phyloP scores from a whole-genome alignment of 352 stramenopile genomes.

The Pythium aquatile region DNA sequence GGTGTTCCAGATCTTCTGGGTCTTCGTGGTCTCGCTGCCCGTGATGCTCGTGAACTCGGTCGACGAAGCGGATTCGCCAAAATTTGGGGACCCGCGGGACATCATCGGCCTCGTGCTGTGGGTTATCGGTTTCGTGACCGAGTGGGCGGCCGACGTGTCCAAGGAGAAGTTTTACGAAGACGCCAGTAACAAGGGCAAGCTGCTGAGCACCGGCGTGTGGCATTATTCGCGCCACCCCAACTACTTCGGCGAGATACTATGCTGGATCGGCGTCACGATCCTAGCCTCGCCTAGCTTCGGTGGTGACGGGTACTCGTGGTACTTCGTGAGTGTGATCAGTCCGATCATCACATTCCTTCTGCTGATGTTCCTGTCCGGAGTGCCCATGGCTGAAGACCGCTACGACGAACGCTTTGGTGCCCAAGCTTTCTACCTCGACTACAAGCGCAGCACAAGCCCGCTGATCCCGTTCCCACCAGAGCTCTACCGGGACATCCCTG shows the following conservation, averaged over 20 bases:
- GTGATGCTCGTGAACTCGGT: conserved; percentile 63
- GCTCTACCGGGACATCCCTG: conserved; percentile 39
- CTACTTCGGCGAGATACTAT: conserved; percentile 93
- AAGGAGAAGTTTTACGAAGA: conserved; percentile 63
- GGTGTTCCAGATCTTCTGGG: conserved; percentile 84
- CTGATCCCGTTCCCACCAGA: conserved; percentile 50
- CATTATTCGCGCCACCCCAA: conserved; percentile 90
- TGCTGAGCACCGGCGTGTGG: conserved; percentile 75
- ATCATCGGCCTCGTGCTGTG: conserved; percentile 53
- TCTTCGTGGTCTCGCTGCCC: conserved; percentile 69
- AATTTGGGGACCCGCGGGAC: conserved; percentile 41
- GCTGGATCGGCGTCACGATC: conserved; percentile 72
- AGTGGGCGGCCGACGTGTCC: conserved; percentile 56
- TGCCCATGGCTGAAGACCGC: conserved; percentile 61
- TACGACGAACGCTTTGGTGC: conserved; percentile 63
- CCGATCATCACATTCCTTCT: conserved; percentile 58
- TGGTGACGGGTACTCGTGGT: conserved; percentile 34
- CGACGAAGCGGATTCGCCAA: conserved; percentile 19
- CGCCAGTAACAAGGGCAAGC: conserved; percentile 44
- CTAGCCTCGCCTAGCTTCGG: conserved; percentile 42
- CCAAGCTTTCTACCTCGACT: conserved; percentile 53
- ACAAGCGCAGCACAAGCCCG: conserved; percentile 63
- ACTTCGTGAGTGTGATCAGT: conserved; percentile 46
- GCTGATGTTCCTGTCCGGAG: conserved; percentile 68
- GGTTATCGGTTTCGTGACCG: conserved; percentile 49